A percentile compares a stretch with the other conserved stretches of the same genome.
Conservation (phyloP, 352 stramenopile species). For the Phytopythium vexans region DNA sequence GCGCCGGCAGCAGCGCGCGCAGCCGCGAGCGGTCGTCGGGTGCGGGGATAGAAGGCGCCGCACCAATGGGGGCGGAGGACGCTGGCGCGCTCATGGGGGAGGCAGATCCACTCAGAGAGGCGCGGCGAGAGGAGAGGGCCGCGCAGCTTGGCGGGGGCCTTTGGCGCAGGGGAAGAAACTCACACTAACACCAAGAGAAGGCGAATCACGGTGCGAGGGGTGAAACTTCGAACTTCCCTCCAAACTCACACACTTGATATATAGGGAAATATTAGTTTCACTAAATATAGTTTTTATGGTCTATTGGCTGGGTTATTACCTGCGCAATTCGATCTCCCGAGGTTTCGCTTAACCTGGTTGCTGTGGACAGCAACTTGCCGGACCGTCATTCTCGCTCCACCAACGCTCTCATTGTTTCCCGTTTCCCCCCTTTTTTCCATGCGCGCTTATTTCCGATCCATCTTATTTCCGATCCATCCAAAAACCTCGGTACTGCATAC, state of each 20-base stretch:
- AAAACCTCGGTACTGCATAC: not conserved
- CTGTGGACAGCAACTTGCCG: constrained; percentile 50
- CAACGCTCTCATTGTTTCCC: constrained; percentile 20
- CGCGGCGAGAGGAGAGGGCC: not conserved
- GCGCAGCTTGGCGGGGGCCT: not conserved
- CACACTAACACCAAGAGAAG: constrained; percentile 2
- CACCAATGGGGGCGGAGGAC: not conserved
- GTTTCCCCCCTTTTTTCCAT: constrained; percentile 1
- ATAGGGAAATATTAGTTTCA: not conserved
- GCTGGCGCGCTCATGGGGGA: not conserved
- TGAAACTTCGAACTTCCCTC: constrained; percentile 8
- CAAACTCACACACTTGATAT: not conserved
- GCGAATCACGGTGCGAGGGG: constrained; percentile 2
- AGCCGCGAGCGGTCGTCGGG: not conserved
- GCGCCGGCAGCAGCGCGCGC: constrained; percentile 1
- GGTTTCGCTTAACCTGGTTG: not conserved
- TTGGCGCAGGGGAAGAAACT: constrained; percentile 13
- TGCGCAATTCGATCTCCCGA: too few relatives aligned
- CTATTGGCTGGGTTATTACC: not conserved
- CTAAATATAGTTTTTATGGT: not conserved
- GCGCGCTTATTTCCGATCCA: not conserved
- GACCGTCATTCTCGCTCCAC: constrained; percentile 49
- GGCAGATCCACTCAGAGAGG: not conserved
- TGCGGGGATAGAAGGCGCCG: not conserved
- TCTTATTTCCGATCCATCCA: too few relatives aligned